A percentile compares a stretch with the other conserved stretches of the same genome.
Evolutionary conservation across 257 asterid genomes (phyloP).

Genomic region (Solanum boliviense): DNA sequence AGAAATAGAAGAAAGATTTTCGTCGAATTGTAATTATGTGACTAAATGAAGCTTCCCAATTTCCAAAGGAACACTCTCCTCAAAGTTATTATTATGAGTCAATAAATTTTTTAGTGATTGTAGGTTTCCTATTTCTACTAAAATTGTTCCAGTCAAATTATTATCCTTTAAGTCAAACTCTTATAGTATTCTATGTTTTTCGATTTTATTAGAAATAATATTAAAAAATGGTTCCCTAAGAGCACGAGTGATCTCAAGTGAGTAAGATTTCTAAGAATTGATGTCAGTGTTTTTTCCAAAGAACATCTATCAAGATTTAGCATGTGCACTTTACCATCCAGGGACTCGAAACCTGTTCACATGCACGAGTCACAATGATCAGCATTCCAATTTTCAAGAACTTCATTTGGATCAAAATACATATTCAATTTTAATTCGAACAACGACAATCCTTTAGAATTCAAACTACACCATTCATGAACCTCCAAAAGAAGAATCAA

Average conservation of each 20-base stretch:
- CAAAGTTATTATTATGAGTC: slow-evolving; percentile 54
- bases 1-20: slow-evolving; percentile 28
- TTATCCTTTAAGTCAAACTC: slow-evolving; percentile 72
- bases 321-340: slow-evolving; percentile 45
- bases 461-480: slow-evolving; percentile 37
- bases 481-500: slow-evolving; percentile 28
- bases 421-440: slow-evolving; percentile 47
- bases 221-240: slow-evolving; percentile 52
- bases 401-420: slow-evolving; percentile 49
- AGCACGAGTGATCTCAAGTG: slow-evolving; percentile 53
- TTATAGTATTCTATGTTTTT: slow-evolving; percentile 40
- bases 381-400: slow-evolving; percentile 56
- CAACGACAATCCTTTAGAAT: slow-evolving; percentile 58
- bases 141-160: slow-evolving; percentile 53
- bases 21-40: slow-evolving; percentile 42
- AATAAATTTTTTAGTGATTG: slow-evolving; percentile 50
- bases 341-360: slow-evolving; percentile 62
- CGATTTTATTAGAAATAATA: slow-evolving; percentile 53
- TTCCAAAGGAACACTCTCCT: slow-evolving; percentile 59
- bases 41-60: slow-evolving; percentile 53
- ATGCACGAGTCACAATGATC: slow-evolving; percentile 52
- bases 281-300: slow-evolving; percentile 57
- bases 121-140: slow-evolving; percentile 55
- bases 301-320: slow-evolving; percentile 49
- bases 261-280: slow-evolving; percentile 66